Percentiles rank a stretch among this genome's conserved stretches.
Conservation (phyloP, 176 grass and related monocot species). For the Microstegium vimineum region DNA sequence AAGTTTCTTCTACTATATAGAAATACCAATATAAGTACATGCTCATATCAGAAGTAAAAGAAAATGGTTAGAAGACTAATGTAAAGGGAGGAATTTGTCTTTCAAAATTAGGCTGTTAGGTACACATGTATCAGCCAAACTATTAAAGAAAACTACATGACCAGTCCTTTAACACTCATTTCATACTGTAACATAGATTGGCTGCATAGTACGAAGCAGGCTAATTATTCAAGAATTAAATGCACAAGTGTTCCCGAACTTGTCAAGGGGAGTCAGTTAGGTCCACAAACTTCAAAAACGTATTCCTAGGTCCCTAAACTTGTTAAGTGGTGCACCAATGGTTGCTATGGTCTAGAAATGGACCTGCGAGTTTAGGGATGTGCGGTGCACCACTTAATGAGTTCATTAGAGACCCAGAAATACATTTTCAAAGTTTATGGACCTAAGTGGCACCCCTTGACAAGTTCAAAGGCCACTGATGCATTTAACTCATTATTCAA, state of each 20-base stretch:
- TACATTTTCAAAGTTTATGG: neutral
- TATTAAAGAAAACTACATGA: neutral
- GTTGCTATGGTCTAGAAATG: neutral
- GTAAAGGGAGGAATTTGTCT: neutral
- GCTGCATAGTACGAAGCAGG: neutral
- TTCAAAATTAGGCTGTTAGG: neutral
- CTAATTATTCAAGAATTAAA: neutral
- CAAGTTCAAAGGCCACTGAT: neutral
- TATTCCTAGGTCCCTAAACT: neutral
- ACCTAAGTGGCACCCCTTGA: neutral
- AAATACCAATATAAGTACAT: slow-evolving; percentile 54
- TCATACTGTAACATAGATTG: neutral
- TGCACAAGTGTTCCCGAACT: neutral
- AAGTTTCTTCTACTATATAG: slow-evolving; percentile 82
- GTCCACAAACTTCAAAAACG: neutral
- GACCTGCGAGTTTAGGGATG: too few relatives aligned
- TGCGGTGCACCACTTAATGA: neutral
- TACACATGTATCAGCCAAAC: slow-evolving; percentile 17
- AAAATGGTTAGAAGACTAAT: slow-evolving; percentile 1
- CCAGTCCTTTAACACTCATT: neutral
- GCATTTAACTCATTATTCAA: neutral
- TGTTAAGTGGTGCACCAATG: neutral
- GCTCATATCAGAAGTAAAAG: neutral
- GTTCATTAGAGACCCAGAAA: neutral
- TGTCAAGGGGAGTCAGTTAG: neutral